Evolutionary conservation across 768 basidiomycete genomes (phyloP), one percentile per base, ranked within the genome.

Genomic region (Paxillus rubicundulus): DNA sequence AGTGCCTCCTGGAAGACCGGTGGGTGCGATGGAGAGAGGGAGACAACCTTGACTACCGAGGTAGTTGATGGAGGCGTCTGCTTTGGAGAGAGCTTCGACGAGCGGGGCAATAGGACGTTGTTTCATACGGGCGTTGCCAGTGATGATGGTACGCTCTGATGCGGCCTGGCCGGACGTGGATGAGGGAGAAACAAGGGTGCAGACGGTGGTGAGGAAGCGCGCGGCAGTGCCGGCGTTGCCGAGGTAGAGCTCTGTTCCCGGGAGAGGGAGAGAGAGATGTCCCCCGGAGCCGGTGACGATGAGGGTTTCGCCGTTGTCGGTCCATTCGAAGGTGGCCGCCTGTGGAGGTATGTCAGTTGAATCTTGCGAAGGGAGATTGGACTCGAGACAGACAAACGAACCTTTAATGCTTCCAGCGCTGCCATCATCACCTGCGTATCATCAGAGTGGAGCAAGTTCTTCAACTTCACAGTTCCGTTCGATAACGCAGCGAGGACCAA

Each of bases 351-450:
- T 30, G 27, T 33, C 5, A 33, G 12, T 14, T 5, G 12, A 5
- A 33, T 12, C 16, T 28, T 59, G 51, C 45, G 50, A 2, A 52
- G 33, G 3, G 21, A 37, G 3, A 40, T 24, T 13, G 43, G 48
- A 32, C 39, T 13, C 40, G 28, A 13, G 32, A 47, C 40, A 16
- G 13, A 24, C 5, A 24, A 24, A 41, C 28, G 33, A 50, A 89
- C 92, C 77, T 94, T 87, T 56, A 99, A 82, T 48, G 93, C 91
- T 39, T 82, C 74, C 28, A 98, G 77, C 32, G 95, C 96, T 3
- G 86, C 78, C 94, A 98, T 98, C 97, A 99, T 99, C 49, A 99
- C 96, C 60, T 95, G 93, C 0, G 97, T 99, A 66, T 99, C 96
- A 62, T 98, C 96, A 4, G 94, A 97, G 66, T 98, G 96, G 33